Percentiles rank a stretch among this genome's conserved stretches.
These are phyloP conservation scores for Cyanidioschyzon merolae DNA, from an alignment of 23 red algal genomes.

Conservation along the genomic window DNA sequence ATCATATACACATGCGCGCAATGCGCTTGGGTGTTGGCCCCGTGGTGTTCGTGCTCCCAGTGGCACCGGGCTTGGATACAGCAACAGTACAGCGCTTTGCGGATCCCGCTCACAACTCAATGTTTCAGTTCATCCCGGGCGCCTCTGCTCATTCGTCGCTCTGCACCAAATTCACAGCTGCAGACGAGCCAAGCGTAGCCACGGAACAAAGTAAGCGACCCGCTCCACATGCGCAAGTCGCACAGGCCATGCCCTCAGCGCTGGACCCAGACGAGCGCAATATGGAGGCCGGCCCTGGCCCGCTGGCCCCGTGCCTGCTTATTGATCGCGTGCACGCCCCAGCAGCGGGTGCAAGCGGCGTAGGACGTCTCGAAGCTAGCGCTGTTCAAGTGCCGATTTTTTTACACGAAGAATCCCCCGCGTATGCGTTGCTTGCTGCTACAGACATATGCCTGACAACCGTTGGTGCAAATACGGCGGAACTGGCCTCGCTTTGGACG, in stretches of 20 bases:
- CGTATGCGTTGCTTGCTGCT: slow-evolving; percentile 11
- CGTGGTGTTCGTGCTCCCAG: slow-evolving; percentile 9
- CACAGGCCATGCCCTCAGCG: background rate
- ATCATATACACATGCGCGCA: background rate
- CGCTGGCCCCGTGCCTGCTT: background rate
- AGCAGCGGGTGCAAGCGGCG: background rate
- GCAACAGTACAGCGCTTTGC: background rate
- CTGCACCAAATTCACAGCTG: too few relatives aligned
- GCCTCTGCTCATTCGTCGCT: background rate
- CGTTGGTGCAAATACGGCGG: slow-evolving; percentile 30
- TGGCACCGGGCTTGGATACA: slow-evolving; percentile 19
- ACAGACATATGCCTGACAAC: slow-evolving; percentile 17
- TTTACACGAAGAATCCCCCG: slow-evolving; percentile 6
- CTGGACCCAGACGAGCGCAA: background rate
- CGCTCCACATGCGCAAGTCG: background rate
- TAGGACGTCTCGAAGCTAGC: background rate
- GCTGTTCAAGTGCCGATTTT: background rate
- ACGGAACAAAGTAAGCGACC: background rate
- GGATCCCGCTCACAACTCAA: background rate
- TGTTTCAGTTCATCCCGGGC: background rate
- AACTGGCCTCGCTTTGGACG: slow-evolving; percentile 17
- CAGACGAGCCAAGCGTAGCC: too few relatives aligned
- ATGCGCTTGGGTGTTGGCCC: background rate
- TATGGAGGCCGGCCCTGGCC: background rate
- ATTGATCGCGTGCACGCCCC: background rate